Evolutionary conservation across 495 filamentous ascomycete genomes (phyloP).

Genomic region (Podospora tetraspora): DNA sequence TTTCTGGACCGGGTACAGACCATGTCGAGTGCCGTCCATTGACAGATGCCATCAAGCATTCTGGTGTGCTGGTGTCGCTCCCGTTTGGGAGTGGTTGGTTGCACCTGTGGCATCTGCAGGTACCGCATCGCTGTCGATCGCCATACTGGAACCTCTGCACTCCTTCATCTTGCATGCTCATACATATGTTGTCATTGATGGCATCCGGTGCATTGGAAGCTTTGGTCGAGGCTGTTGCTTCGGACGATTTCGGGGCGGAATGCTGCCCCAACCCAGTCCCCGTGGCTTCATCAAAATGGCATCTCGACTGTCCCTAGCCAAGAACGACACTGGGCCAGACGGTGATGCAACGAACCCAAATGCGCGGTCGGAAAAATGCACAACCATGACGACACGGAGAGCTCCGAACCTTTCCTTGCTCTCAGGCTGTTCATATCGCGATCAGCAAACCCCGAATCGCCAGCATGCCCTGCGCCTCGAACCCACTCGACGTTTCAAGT

Average conservation of each 20-base stretch:
- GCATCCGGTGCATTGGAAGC: neutral
- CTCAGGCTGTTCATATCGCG: neutral
- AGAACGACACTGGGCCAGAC: too few species aligned
- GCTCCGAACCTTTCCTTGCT: neutral
- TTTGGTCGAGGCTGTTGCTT: neutral
- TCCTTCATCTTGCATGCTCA: neutral
- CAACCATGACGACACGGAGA: neutral
- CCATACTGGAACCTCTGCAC: neutral
- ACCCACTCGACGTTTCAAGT: neutral
- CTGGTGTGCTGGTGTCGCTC: neutral
- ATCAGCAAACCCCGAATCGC: neutral
- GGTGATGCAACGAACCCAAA: neutral
- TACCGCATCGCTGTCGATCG: neutral
- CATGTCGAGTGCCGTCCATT: neutral
- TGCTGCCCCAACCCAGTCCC: too few species aligned
- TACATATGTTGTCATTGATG: neutral
- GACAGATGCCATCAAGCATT: neutral
- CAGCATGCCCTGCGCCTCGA: neutral
- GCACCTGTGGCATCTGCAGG: neutral
- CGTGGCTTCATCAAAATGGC: too few species aligned
- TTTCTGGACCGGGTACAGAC: neutral
- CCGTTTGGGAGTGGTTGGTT: neutral
- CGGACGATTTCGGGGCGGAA: neutral
- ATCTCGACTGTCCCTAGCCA: too few species aligned
- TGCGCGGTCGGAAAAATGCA: neutral